These are phyloP conservation scores for Penstemon barbatus DNA, from an alignment of 257 asterid species.

Conservation along the genomic window DNA sequence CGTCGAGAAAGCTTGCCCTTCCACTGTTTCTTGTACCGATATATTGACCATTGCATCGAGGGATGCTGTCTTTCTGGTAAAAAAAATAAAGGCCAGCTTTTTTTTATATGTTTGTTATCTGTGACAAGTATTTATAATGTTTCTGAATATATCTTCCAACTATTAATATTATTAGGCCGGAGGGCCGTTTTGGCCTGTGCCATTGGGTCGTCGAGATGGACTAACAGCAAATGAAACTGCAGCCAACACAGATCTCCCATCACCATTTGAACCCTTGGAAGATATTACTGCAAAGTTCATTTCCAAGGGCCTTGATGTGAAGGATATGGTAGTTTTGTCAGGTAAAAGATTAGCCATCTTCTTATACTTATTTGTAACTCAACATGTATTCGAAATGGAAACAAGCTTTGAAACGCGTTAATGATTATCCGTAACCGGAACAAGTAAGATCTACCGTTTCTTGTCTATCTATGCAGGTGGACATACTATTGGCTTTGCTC, in stretches of 20 bases:
- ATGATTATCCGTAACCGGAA: no score
- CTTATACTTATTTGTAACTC: no score
- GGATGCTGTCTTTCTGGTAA: constrained; percentile 65
- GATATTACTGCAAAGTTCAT: constrained; percentile 62
- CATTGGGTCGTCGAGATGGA: constrained; percentile 78
- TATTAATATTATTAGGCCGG: constrained; percentile 40
- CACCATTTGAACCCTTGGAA: constrained; percentile 60
- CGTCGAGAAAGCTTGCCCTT: constrained; percentile 72
- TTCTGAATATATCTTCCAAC: background rate
- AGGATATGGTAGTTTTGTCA: constrained; percentile 71
- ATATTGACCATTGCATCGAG: constrained; percentile 66
- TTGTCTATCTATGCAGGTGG: constrained; percentile 47
- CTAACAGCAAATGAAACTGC: constrained; percentile 54
- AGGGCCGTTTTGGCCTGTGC: constrained; percentile 61
- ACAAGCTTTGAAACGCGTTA: no score
- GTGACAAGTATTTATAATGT: background rate
- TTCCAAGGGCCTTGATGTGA: constrained; percentile 59
- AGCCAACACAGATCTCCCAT: constrained; percentile 64
- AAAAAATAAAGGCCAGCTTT: background rate
- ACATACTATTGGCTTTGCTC: constrained; percentile 82
- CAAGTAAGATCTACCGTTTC: background rate
- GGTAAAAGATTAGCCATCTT: constrained; percentile 31
- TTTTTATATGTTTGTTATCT: background rate
- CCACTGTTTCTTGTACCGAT: constrained; percentile 73
- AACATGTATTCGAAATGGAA: background rate